Conservation (phyloP, 345 rosid species). For the Populus pruinosa region DNA sequence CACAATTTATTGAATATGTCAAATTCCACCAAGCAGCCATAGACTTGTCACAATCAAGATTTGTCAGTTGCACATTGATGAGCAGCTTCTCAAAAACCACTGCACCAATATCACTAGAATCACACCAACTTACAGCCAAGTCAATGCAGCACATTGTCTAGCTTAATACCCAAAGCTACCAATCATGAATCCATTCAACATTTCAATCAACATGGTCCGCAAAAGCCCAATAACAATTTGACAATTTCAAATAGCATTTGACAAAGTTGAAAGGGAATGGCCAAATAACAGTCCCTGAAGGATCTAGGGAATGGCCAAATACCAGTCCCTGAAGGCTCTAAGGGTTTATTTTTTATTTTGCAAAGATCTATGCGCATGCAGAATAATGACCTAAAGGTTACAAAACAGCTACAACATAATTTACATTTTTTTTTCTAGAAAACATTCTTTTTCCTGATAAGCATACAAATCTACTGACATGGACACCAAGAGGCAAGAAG, state of each 20-base stretch:
- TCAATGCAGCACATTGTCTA: neutral
- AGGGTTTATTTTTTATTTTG: neutral
- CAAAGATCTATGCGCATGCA: too few species aligned
- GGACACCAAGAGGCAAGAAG: too few species aligned
- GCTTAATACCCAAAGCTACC: neutral
- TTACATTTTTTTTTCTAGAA: neutral
- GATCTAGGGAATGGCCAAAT: neutral
- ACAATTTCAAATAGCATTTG: neutral
- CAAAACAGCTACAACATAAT: neutral
- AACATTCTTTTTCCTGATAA: too few species aligned
- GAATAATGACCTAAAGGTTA: neutral
- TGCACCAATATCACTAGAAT: neutral
- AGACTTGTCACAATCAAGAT: neutral
- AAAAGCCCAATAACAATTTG: neutral
- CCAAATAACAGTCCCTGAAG: neutral
- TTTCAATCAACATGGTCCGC: neutral
- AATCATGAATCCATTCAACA: neutral
- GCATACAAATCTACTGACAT: too few species aligned
- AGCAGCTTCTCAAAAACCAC: neutral
- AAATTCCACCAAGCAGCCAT: neutral
- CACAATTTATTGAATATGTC: too few species aligned
- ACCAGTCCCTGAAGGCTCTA: neutral
- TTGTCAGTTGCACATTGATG: neutral
- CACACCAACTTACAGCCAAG: neutral
- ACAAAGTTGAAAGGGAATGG: neutral